phyloP scores from a whole-genome alignment of 2,329 filamentous ascomycete species.

The Stenocarpella maydis region DNA sequence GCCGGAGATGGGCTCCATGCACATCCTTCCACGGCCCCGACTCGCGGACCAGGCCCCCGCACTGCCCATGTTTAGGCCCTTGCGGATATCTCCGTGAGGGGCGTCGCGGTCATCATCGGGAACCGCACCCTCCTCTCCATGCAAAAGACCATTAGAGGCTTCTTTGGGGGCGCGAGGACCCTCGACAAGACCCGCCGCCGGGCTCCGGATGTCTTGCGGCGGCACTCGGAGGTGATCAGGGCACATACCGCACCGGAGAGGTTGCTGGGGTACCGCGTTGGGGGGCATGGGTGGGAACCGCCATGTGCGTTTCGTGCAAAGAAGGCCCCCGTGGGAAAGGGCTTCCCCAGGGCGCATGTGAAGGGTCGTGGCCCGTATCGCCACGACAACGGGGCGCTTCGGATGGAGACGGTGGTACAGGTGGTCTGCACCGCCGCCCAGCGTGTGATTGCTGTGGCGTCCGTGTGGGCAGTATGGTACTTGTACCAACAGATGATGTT shows the following conservation, averaged over 20 bases:
- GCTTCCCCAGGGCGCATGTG: constrained; percentile 30
- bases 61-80: too few relatives aligned
- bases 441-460: not conserved
- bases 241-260: not conserved
- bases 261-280: not conserved
- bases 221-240: not conserved
- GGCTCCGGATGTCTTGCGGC: not conserved
- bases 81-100: not conserved
- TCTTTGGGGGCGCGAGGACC: not conserved
- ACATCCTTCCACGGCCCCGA: constrained; percentile 35
- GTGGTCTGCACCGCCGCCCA: not conserved
- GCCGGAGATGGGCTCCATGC: constrained; percentile 30
- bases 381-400: constrained; percentile 12
- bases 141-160: constrained; percentile 2
- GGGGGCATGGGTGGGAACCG: constrained; percentile 26
- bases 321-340: constrained; percentile 9
- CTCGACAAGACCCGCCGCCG: not conserved
- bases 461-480: not conserved
- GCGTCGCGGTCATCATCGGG: not conserved
- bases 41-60: constrained; percentile 8
- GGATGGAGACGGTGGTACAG: not conserved
- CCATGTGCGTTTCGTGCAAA: constrained; percentile 29
- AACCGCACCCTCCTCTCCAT: not conserved
- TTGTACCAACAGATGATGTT: not conserved
- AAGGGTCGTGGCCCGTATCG: constrained; percentile 32